These are phyloP conservation scores for Brassica nigra DNA, from an alignment of 345 rosid genomes.

Conservation along the genomic window DNA sequence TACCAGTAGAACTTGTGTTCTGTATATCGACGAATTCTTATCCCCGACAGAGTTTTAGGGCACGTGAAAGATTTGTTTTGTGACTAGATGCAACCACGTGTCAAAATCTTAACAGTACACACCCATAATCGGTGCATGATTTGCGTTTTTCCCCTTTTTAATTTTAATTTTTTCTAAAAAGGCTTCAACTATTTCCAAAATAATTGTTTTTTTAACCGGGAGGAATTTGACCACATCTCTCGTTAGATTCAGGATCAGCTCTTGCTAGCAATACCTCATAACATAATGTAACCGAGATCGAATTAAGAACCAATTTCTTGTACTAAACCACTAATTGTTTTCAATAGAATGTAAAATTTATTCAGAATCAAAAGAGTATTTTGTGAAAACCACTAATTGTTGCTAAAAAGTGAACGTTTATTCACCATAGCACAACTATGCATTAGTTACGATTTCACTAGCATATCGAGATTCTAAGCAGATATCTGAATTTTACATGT, in stretches of 20 bases:
- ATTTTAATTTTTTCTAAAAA: background rate
- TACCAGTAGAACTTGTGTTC: background rate
- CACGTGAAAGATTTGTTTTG: conserved; percentile 16
- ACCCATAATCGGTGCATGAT: conserved; percentile 13
- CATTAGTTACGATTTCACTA: background rate
- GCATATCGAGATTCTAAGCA: background rate
- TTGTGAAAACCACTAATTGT: background rate
- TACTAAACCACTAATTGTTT: too few species aligned
- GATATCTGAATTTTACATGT: background rate
- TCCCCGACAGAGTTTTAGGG: conserved; percentile 13
- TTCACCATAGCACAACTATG: background rate
- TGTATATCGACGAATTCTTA: conserved; percentile 4
- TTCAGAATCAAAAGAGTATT: too few species aligned
- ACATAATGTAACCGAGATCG: too few species aligned
- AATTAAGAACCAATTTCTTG: too few species aligned
- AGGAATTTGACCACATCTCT: background rate
- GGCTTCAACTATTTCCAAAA: background rate
- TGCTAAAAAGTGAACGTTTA: background rate
- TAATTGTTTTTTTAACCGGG: background rate
- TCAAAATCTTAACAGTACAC: background rate
- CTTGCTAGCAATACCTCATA: too few species aligned
- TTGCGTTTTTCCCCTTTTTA: background rate
- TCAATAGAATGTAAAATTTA: too few species aligned
- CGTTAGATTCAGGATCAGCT: too few species aligned
- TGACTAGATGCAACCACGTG: conserved; percentile 13